Conservation (phyloP, 768 basidiomycete species). For the Mycena indigotica region DNA sequence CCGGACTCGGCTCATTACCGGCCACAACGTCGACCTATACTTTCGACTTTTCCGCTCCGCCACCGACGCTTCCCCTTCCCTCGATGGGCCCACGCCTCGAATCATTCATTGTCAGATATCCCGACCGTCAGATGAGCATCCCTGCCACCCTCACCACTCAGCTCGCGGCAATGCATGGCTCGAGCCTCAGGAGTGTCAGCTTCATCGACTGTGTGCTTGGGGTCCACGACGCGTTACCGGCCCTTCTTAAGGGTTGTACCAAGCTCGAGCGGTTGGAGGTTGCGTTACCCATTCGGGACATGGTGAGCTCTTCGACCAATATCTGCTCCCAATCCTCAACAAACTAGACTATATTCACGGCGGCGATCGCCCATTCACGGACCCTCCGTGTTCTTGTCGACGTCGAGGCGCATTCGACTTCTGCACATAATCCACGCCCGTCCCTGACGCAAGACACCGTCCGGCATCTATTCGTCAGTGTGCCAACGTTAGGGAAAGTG, state of each 20-base stretch:
- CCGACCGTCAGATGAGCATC: slow-evolving; percentile 44
- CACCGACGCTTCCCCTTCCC: slow-evolving; percentile 29
- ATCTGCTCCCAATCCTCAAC: neutral
- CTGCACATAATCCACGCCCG: slow-evolving; percentile 38
- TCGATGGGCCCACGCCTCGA: slow-evolving; percentile 34
- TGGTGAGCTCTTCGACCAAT: slow-evolving; percentile 27
- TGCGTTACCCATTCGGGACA: slow-evolving; percentile 52
- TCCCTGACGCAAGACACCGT: slow-evolving; percentile 42
- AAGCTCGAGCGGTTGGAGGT: slow-evolving; percentile 54
- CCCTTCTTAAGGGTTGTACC: slow-evolving; percentile 45
- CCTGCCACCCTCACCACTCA: slow-evolving; percentile 43
- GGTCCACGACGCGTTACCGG: slow-evolving; percentile 36
- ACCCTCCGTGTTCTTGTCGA: slow-evolving; percentile 50
- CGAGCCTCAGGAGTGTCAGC: slow-evolving; percentile 45
- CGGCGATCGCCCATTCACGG: slow-evolving; percentile 37
- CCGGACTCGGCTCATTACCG: slow-evolving; percentile 26
- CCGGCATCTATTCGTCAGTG: slow-evolving; percentile 41
- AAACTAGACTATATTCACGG: slow-evolving; percentile 35
- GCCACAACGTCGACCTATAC: slow-evolving; percentile 31
- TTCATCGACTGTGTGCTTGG: slow-evolving; percentile 51
- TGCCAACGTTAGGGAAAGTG: slow-evolving; percentile 46
- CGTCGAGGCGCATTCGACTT: slow-evolving; percentile 41
- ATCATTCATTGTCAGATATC: slow-evolving; percentile 47
- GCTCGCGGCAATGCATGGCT: slow-evolving; percentile 43
- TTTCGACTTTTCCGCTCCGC: slow-evolving; percentile 30